These are phyloP conservation scores for Kwoniella dendrophila DNA, from an alignment of 768 basidiomycete species.

Conservation along the genomic window DNA sequence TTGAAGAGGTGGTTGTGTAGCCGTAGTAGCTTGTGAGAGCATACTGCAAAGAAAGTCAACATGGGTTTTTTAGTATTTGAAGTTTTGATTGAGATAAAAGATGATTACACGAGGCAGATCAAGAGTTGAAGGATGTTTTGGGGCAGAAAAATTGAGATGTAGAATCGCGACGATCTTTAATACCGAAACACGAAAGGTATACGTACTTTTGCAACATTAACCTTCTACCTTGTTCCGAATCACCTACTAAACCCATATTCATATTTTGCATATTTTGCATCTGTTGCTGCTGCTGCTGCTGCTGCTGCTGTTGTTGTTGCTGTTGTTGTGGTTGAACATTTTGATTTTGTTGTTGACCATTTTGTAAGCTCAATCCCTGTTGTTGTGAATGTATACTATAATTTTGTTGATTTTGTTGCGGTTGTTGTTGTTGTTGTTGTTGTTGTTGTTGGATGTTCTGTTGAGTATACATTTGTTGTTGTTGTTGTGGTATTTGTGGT, in stretches of 20 bases:
- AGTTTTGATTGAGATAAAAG: background rate
- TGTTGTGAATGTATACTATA: conserved; percentile 35
- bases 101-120: background rate
- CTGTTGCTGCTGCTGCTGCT: conserved; percentile 10
- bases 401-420: conserved; percentile 2
- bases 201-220: conserved; percentile 39
- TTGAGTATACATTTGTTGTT: conserved; percentile 2
- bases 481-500: background rate
- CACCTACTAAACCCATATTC: conserved; percentile 16
- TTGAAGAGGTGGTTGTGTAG: conserved; percentile 6
- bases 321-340: background rate
- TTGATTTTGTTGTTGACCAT: conserved; percentile 8
- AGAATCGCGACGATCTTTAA: background rate
- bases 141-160: background rate
- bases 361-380: conserved; percentile 21
- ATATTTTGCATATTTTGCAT: conserved; percentile 13
- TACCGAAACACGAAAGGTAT: background rate
- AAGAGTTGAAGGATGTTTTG: background rate
- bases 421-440: conserved; percentile 20
- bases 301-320: background rate
- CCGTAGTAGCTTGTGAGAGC: conserved; percentile 26
- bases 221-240: conserved; percentile 29
- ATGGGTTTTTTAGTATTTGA: background rate
- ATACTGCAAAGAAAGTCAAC: conserved; percentile 16
- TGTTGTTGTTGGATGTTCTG: conserved; percentile 13